Evolutionary conservation across 495 filamentous ascomycete species (phyloP), one percentile per base, ranked within the genome.

Genomic region (Hypoxylon rickii): DNA sequence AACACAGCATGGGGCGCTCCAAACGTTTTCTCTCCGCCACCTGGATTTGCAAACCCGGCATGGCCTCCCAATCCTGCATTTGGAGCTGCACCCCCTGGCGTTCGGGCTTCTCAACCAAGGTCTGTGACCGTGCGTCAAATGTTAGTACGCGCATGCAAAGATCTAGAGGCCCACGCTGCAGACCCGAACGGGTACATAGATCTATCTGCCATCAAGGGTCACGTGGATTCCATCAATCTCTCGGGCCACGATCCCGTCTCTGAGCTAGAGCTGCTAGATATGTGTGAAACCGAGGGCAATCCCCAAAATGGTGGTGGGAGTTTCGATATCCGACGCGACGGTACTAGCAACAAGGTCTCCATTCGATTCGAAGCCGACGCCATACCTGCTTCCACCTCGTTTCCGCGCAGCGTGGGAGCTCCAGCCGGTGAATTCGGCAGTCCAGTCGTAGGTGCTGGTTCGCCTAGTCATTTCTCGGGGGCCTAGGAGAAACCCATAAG

Each of bases 231-330:
- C 38, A 70, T 84, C 29, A 84, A 81, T 24, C 72, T 79, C 32
- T 57, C 63, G 42, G 55, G 52, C 7, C 86, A 90, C 33, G 71
- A 80, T 1, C 70, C 81, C 0, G 82, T 94, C 51, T 74, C 75
- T 2, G 75, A 88, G 44, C 74, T 83, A 21, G 92, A 96, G 57
- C 78, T 98, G 69, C 77, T 91, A n/a, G 87, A 90, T 40, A 89
- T 96, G 49, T 93, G 89, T 70, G 92, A 97, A 55, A 95, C 92
- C 1, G 87, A 94, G 66, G 94, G 94, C 51, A 95, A 89, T 62
- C 65, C 76, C 0, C 82, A 87, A 41, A 97, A 97, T 58, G 94
- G 94, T 44, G 94, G 94, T 44, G 94, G 94, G 15, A 86, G 78
- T 34, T 96, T 97, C 67, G 80, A 79, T 18, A 76, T 87, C 49